phyloP scores from a whole-genome alignment of 805 yeast species.

The Saccharomycopsis guyanensis region DNA sequence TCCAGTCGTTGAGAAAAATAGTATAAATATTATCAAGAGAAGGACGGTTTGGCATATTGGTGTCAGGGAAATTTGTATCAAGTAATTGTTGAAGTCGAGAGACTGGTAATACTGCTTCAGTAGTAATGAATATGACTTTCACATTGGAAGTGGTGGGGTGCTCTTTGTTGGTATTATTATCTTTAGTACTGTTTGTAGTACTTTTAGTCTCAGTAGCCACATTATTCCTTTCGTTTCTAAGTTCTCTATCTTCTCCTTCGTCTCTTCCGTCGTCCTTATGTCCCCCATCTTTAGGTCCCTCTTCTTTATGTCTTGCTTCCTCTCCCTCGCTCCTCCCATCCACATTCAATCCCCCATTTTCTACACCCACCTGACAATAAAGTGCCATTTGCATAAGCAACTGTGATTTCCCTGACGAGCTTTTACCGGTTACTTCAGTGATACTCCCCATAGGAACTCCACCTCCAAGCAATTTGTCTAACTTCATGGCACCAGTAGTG shows the following conservation, averaged over 20 bases:
- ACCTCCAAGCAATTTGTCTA: conserved; percentile 46
- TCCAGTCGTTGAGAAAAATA: conserved; percentile 15
- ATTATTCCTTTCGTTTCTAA: too few relatives aligned
- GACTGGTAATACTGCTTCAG: conserved; percentile 70
- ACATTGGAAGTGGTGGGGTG: too few relatives aligned
- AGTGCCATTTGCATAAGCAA: conserved; percentile 59
- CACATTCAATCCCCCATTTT: conserved; percentile 40
- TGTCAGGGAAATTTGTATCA: conserved; percentile 35
- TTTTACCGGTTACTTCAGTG: conserved; percentile 76
- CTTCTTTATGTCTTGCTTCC: too few relatives aligned
- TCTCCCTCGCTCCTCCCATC: not conserved
- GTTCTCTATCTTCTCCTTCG: too few relatives aligned
- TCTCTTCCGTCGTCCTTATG: too few relatives aligned
- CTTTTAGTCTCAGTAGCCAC: too few relatives aligned
- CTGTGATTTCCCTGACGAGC: conserved; percentile 85
- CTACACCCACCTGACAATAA: conserved; percentile 44
- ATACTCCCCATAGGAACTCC: conserved; percentile 50
- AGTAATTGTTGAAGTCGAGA: conserved; percentile 49
- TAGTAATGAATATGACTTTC: conserved; percentile 63
- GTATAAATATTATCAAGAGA: conserved; percentile 12
- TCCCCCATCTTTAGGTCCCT: too few relatives aligned
- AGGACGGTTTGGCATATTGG: conserved; percentile 45
- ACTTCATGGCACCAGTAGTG: conserved; percentile 44
- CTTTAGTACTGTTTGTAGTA: too few relatives aligned
- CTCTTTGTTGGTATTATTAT: too few relatives aligned